Evolutionary conservation across 2,329 filamentous ascomycete genomes (phyloP), one percentile per base, ranked within the genome.

Genomic region (Cytospora leucostoma): DNA sequence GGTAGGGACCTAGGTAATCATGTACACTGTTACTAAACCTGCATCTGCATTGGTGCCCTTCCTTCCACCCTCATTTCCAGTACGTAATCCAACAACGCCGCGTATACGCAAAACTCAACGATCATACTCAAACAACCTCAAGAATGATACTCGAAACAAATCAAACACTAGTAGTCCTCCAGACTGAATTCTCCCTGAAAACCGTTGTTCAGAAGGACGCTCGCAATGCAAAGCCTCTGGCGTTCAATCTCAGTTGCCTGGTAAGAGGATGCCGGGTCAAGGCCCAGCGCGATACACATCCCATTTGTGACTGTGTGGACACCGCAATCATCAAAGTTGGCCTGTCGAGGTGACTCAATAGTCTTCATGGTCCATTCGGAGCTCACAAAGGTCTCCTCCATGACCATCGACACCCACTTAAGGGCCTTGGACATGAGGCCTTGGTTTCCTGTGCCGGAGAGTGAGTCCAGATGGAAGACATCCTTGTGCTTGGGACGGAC

Each of bases 291-390:
- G 40, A 87, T 70, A 61, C 86, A 90, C 55, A 92, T 82, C 17
- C 84, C 87, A 70, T 93, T 94, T 19, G 90, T 84, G 67, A 91
- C 86, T 15, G 88, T 85, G 72, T 92, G 91, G 4, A 92, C 84
- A n/a, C 91, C 91, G 68, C 91, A 93, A 72, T 93, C 91, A 70
- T 83, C 86, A 1, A 82, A 82, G 70, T 93, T 93, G 33, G 76
- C 79, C 73, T 93, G 90, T 3, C 67, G 69, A 0, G 84, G 81
- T 40, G 83, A 84, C 17, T 75, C 73, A 52, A 82, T 78, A n/a
- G 75, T 72, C 8, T 83, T 75, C 1, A 79, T 76, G 32, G 73
- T 78, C 90, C 90, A 93, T 49, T 90, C 87, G 1, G 76, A 75
- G 15, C 77, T 76, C 2, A 80, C 71, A 69, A 83, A 92, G 7